Conservation (phyloP, 495 filamentous ascomycete genomes). For the Penicillium herquei region DNA sequence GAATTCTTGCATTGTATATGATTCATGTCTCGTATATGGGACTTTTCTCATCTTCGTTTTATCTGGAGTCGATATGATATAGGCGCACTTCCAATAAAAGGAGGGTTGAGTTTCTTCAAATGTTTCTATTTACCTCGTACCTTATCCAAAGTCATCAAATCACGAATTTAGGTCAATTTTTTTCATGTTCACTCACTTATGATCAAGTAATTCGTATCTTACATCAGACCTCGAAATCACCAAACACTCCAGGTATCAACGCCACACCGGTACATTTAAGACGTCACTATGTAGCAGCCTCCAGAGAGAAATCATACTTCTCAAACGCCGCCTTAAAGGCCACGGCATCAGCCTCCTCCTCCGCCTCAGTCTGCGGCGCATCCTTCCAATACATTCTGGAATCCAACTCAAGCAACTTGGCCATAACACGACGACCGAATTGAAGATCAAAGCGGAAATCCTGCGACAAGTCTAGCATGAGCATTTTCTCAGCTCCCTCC, state of each 20-base stretch:
- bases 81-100: neutral
- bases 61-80: neutral
- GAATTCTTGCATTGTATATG: conserved; percentile 5
- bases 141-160: too few species aligned
- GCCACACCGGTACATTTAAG: too few species aligned
- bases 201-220: too few species aligned
- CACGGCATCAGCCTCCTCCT: conserved; percentile 77
- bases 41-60: neutral
- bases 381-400: conserved; percentile 75
- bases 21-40: conserved; percentile 1
- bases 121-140: too few species aligned
- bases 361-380: conserved; percentile 60
- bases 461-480: conserved; percentile 51
- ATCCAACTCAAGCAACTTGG: conserved; percentile 78
- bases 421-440: conserved; percentile 77
- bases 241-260: conserved; percentile 2
- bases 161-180: too few species aligned
- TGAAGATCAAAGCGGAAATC: conserved; percentile 61
- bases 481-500: conserved; percentile 35
- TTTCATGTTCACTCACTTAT: too few species aligned
- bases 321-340: conserved; percentile 84
- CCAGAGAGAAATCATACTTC: conserved; percentile 73
- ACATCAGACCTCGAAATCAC: too few species aligned
- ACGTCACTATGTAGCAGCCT: conserved; percentile 11
- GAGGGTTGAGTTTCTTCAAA: too few species aligned